Percentiles rank a stretch among this genome's conserved stretches.
Conservation (phyloP, 768 basidiomycete species). For the Scleroderma bovista region DNA sequence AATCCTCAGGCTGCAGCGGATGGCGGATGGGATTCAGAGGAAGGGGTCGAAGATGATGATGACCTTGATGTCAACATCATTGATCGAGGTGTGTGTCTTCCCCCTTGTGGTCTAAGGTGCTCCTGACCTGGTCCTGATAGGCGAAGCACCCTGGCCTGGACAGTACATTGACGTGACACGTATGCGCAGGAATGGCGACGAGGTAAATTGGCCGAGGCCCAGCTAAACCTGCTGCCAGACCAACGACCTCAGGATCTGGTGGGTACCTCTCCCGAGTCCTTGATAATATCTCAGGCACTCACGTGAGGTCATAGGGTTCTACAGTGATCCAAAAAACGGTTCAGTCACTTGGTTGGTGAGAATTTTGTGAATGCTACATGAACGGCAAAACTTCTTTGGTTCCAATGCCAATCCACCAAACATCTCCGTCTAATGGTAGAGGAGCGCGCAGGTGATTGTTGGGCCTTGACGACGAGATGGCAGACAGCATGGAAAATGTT, state of each 20-base stretch:
- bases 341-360: background rate
- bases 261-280: background rate
- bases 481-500: slow-evolving; percentile 7
- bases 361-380: no score
- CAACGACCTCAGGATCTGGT: background rate
- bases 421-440: slow-evolving; percentile 2
- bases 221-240: slow-evolving; percentile 29
- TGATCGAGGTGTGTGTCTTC: slow-evolving; percentile 56
- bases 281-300: background rate
- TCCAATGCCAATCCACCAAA: background rate
- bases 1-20: slow-evolving; percentile 49
- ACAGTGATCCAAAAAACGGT: background rate
- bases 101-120: background rate
- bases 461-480: slow-evolving; percentile 14
- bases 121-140: slow-evolving; percentile 32
- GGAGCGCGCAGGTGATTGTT: slow-evolving; percentile 9
- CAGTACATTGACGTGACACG: slow-evolving; percentile 74
- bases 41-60: slow-evolving; percentile 51
- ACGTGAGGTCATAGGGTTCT: background rate
- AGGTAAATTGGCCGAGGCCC: slow-evolving; percentile 70
- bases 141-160: slow-evolving; percentile 64
- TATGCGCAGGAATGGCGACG: slow-evolving; percentile 48
- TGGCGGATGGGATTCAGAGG: slow-evolving; percentile 61
- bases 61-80: slow-evolving; percentile 52
- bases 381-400: slow-evolving; percentile 2